Evolutionary conservation across 164 flowering plant species (phyloP).

Genomic region (Stephania yunnanensis): DNA sequence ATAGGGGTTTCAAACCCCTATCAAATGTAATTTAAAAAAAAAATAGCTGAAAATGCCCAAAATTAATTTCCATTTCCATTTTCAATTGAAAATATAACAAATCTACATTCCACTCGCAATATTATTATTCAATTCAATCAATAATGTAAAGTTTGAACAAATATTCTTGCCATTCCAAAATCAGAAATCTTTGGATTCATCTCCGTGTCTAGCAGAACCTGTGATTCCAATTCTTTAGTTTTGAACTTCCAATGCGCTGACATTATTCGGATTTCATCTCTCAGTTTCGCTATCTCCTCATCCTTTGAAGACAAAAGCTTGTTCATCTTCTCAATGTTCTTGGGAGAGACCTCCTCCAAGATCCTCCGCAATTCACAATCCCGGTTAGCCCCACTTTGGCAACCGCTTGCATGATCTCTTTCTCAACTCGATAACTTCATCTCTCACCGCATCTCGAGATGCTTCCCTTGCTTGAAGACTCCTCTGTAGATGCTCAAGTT

Average conservation of each 20-base stretch:
- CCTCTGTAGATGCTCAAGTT: constrained; percentile 65
- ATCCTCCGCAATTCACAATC: constrained; percentile 63
- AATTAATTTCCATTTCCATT: too few species aligned
- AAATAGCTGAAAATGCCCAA: too few species aligned
- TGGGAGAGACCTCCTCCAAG: constrained; percentile 74
- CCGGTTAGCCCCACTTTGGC: constrained; percentile 53
- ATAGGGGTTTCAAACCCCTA: too few species aligned
- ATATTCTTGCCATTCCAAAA: too few species aligned
- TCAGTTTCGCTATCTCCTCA: constrained; percentile 74
- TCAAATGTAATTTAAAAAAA: too few species aligned
- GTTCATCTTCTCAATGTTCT: constrained; percentile 66
- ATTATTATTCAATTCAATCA: too few species aligned
- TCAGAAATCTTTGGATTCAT: too few species aligned
- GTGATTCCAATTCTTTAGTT: constrained; percentile 78
- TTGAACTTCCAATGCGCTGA: constrained; percentile 87
- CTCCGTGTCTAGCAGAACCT: too few species aligned
- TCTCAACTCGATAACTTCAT: constrained; percentile 75
- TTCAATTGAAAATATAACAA: too few species aligned
- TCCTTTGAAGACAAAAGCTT: constrained; percentile 64
- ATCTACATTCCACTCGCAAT: too few species aligned
- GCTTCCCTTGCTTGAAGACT: constrained; percentile 73
- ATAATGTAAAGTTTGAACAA: too few species aligned
- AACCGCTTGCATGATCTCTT: constrained; percentile 74
- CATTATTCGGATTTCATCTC: constrained; percentile 77
- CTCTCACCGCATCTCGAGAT: constrained; percentile 79